Conservation (phyloP, 306 rosid genomes). For the Pachyrhizus erosus region DNA sequence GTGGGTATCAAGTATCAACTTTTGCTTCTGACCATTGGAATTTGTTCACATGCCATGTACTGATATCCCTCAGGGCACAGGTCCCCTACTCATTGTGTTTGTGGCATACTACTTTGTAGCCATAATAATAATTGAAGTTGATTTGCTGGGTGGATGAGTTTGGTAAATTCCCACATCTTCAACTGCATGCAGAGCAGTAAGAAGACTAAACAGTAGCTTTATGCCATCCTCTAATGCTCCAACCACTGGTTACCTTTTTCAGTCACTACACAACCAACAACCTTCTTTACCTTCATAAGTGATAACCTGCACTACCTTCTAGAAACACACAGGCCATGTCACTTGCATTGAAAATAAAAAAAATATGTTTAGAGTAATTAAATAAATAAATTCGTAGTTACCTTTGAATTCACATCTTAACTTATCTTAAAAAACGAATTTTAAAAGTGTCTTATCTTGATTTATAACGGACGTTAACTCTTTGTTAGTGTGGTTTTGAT, state of each 20-base stretch:
- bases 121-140: slow-evolving; percentile 18
- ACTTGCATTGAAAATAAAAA: too few species aligned
- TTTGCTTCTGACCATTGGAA: neutral
- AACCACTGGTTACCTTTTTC: neutral
- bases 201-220: neutral
- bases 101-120: neutral
- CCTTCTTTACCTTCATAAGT: too few species aligned
- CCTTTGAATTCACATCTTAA: too few species aligned
- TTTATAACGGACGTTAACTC: too few species aligned
- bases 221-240: slow-evolving; percentile 5
- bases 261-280: neutral
- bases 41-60: slow-evolving; percentile 9
- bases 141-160: neutral
- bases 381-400: too few species aligned
- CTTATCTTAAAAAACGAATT: too few species aligned
- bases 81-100: slow-evolving; percentile 9
- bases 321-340: too few species aligned
- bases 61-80: neutral
- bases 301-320: too few species aligned
- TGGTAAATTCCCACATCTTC: slow-evolving; percentile 1
- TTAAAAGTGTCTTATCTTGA: too few species aligned
- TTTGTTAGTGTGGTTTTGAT: too few species aligned
- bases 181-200: neutral
- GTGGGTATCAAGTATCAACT: neutral
- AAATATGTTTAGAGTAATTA: too few species aligned